Percentiles rank a stretch among this genome's conserved stretches.
These are phyloP conservation scores for Talaromyces sp. DNA, from an alignment of 2,329 filamentous ascomycete genomes.

Conservation along the genomic window DNA sequence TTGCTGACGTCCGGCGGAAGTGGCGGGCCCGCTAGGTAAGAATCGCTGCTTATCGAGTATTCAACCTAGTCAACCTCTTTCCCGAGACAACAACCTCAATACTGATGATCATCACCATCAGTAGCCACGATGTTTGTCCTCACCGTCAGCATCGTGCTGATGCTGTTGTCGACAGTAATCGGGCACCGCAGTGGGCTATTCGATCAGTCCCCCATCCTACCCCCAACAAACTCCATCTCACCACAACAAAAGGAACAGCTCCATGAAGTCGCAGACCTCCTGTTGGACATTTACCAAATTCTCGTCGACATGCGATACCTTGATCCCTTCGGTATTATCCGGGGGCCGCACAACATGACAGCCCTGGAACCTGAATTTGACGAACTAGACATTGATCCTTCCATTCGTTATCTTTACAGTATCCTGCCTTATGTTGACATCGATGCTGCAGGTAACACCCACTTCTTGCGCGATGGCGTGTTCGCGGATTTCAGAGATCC, in stretches of 20 bases:
- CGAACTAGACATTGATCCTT: not conserved
- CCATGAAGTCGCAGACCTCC: not conserved
- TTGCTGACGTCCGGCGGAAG: not conserved
- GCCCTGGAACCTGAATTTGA: not conserved
- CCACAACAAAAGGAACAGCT: not conserved
- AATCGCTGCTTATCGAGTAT: not conserved
- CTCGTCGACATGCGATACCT: not conserved
- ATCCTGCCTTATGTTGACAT: not conserved
- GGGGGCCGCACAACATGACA: not conserved
- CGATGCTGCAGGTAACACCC: not conserved
- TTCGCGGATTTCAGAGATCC: not conserved
- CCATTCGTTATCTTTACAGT: not conserved
- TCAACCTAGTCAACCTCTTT: not conserved
- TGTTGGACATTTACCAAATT: not conserved
- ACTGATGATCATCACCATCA: not conserved
- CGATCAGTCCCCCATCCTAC: not conserved
- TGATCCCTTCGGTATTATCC: not conserved
- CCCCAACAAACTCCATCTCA: not conserved
- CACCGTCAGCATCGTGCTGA: not conserved
- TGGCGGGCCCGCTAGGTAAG: not conserved
- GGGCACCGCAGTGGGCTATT: not conserved
- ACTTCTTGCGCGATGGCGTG: not conserved
- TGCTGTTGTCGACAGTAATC: not conserved
- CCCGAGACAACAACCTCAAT: not conserved
- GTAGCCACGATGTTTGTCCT: not conserved